Evolutionary conservation across 2,329 filamentous ascomycete species (phyloP).

Genomic region (Geosmithia morbida): DNA sequence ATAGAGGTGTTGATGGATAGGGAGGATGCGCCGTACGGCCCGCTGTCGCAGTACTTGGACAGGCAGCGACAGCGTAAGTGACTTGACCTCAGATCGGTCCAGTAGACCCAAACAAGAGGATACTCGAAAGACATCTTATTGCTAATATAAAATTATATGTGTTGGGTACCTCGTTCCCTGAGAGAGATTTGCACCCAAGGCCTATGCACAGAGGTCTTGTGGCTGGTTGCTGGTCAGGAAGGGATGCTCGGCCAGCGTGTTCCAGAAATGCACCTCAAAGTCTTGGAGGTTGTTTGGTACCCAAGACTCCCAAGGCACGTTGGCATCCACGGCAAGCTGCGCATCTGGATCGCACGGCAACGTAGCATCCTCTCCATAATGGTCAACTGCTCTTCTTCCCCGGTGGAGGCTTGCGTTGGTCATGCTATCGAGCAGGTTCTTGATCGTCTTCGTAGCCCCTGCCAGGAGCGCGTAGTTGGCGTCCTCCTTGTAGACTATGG

Average conservation of each 20-base stretch:
- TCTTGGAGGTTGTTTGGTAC: neutral
- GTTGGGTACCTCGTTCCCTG: too few species aligned
- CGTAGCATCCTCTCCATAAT: too few species aligned
- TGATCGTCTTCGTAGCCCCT: conserved; percentile 7
- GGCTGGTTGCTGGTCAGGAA: neutral
- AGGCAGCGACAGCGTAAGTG: neutral
- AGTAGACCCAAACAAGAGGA: too few species aligned
- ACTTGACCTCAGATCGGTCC: neutral
- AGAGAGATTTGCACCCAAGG: too few species aligned
- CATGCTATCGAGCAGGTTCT: conserved; percentile 19
- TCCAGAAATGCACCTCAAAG: conserved; percentile 2
- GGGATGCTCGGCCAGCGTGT: neutral
- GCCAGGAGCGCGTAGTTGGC: conserved; percentile 8
- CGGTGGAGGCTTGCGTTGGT: neutral
- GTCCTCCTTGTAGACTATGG: conserved; percentile 6
- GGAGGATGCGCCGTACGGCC: neutral
- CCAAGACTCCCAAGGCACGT: neutral
- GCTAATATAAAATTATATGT: too few species aligned
- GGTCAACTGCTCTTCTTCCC: too few species aligned
- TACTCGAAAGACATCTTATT: too few species aligned
- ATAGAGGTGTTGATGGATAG: conserved; percentile 1
- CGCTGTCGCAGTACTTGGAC: neutral
- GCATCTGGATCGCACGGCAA: too few species aligned
- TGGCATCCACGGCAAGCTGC: neutral
- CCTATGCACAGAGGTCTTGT: neutral